Evolutionary conservation across 2,329 filamentous ascomycete species (phyloP), one percentile per base, ranked within the genome.

Genomic region (Hypoxylon sp.): DNA sequence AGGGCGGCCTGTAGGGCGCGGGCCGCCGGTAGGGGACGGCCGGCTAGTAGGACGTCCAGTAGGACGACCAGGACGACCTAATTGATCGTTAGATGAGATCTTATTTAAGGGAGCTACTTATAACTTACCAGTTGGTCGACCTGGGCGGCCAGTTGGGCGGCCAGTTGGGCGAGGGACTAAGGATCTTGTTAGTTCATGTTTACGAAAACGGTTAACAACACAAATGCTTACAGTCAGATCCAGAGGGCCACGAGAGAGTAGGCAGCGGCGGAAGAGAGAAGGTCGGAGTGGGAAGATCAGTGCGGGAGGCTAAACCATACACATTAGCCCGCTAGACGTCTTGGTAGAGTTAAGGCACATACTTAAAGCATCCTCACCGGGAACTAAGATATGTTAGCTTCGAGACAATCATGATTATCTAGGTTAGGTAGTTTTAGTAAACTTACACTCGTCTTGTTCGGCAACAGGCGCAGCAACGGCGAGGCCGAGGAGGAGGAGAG

Each of bases 401-500:
- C 30, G n/a, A 11, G 38, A 11, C 1, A 23, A 38, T 43, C 32
- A 17, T 41, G 9, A 21, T 30, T 30, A 28, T 11, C 17, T n/a
- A 21, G 19, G 23, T 23, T 23, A 23, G 23, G 23, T 23, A 5
- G 2, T 3, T 25, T 55, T 13, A 6, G n/a, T 9, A 28, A 55
- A 65, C 57, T 48, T 59, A 63, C 59, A 36, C 28, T 62, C 38
- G 25, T 30, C 19, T 23, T 58, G 38, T 30, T 62, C 52, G 38
- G 23, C 66, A n/a, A 69, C 57, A 28, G 67, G 67, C 2, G 41
- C 61, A 17, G 61, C 67, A 17, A 50, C 59, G 49, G 61, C 64
- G 2, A 70, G 53, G 53, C 67, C 65, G 50, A 70, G 45, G 21
- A 70, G 64, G 19, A 70, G 48, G 45, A 70, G 38, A 65, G 61